These are phyloP conservation scores for Wickerhamomyces chaumierensis DNA, from an alignment of 805 yeast genomes.

Conservation along the genomic window DNA sequence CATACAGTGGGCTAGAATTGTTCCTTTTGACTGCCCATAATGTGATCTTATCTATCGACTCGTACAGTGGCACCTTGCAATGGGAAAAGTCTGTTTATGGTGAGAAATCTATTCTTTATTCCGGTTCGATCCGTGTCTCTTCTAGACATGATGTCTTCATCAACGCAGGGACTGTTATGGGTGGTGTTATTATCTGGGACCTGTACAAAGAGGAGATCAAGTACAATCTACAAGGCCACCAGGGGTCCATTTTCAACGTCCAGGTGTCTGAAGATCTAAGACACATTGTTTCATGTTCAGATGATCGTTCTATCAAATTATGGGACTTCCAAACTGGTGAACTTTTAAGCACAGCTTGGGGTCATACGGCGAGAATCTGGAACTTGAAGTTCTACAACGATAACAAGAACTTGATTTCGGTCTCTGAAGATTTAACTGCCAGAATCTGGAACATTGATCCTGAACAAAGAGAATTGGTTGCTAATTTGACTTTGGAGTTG, in stretches of 20 bases:
- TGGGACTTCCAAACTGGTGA: constrained; percentile 54
- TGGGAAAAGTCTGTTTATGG: constrained; percentile 31
- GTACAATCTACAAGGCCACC: constrained; percentile 61
- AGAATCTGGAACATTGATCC: constrained; percentile 55
- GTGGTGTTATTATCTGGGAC: constrained; percentile 78
- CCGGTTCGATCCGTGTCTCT: constrained; percentile 59
- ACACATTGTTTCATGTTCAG: constrained; percentile 73
- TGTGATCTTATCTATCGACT: constrained; percentile 33
- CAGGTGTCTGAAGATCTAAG: constrained; percentile 44
- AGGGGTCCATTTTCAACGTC: constrained; percentile 86
- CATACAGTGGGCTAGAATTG: constrained; percentile 24
- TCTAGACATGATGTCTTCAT: constrained; percentile 33
- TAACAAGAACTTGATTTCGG: constrained; percentile 39
- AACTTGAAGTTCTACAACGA: constrained; percentile 43
- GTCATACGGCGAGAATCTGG: constrained; percentile 95
- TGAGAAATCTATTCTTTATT: constrained; percentile 77
- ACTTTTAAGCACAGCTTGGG: constrained; percentile 80
- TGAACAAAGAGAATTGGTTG: constrained; percentile 14
- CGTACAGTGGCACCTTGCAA: constrained; percentile 17
- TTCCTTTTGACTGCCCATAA: constrained; percentile 76
- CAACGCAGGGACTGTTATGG: constrained; percentile 91
- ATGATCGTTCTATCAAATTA: constrained; percentile 78
- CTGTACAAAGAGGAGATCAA: constrained; percentile 29
- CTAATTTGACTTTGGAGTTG: constrained; percentile 39
- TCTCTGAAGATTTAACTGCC: constrained; percentile 81